phyloP scores from a whole-genome alignment of 2,329 filamentous ascomycete species.

The Fusarium sp. region DNA sequence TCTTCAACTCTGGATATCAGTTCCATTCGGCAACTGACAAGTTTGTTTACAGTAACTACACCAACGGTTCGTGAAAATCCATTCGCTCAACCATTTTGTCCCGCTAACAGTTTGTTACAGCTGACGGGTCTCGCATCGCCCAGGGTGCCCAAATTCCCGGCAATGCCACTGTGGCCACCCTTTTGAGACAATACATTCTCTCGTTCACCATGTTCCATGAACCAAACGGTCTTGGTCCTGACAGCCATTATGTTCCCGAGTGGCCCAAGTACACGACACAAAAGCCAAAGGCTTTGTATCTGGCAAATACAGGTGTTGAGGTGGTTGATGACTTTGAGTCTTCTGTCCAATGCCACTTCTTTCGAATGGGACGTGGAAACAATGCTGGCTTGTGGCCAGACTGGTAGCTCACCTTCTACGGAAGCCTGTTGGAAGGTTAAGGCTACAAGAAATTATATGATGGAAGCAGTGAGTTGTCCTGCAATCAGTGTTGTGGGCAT shows the following conservation, averaged over 20 bases:
- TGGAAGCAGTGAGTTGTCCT: neutral
- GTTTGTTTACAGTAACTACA: slow-evolving; percentile 4
- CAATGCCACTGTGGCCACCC: slow-evolving; percentile 1
- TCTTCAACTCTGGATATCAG: slow-evolving; percentile 14
- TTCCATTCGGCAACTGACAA: slow-evolving; percentile 8
- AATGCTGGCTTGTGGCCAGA: slow-evolving; percentile 1
- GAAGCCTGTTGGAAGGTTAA: neutral
- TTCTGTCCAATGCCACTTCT: slow-evolving; percentile 1
- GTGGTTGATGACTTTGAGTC: neutral
- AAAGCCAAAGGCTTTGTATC: neutral
- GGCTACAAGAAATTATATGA: neutral
- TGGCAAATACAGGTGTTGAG: neutral
- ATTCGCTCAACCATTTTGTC: neutral
- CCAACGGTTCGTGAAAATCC: neutral
- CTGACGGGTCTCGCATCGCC: neutral
- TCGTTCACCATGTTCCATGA: slow-evolving; percentile 9
- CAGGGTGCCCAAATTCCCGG: neutral
- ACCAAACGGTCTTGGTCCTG: neutral
- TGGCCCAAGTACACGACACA: neutral
- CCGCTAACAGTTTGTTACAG: neutral
- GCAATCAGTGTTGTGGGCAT: neutral
- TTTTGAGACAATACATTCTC: slow-evolving; percentile 4
- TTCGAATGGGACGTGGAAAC: neutral
- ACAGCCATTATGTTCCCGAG: neutral
- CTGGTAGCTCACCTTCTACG: neutral